Evolutionary conservation across 257 asterid species (phyloP), one percentile per base, ranked within the genome.

Genomic region (Jacaranda mimosifolia): DNA sequence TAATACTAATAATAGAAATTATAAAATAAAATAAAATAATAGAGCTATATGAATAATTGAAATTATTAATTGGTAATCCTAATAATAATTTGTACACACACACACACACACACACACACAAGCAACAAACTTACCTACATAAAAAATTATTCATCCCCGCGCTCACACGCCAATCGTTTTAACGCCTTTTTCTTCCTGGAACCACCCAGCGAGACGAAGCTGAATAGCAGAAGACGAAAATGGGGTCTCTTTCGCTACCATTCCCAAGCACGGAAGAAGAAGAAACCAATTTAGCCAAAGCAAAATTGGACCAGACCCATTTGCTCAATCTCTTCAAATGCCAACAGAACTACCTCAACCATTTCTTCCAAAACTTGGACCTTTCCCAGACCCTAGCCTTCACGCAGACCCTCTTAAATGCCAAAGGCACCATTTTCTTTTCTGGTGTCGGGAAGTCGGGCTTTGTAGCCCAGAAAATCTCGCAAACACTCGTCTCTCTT

Each of bases 361-460:
- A 95, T 81, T 92, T 92, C 89, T 95, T 95, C 85, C 96, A 89
- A 57, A 90, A 95, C 83, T 97, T 93, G 68, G 94, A 92, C 77
- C 93, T 90, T 19, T 73, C 97, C 17, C 98, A 90, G 79, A 89
- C 99, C 79, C 90, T 92, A 18, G 26, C 76, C 18, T 95, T 95
- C 91, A 88, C 99, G 3, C 97, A 91, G 74, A 80, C 94, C 48
- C 97, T 95, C 13, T 77, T 90, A 7, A 82, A 89, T 63, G 85
- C 97, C 18, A 71, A 75, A 21, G 99, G 98, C 81, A 83, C 97
- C 39, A 90, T 92, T 36, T 92, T 89, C 84, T 95, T 95, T 84
- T 84, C 97, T 40, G 98, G 98, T n/a, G 99, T 95, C 10, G 99
- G 99, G 2, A 92, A 92, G 82, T 94, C 98, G 53, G 99, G 99